Conservation (phyloP, 2,329 filamentous ascomycete genomes). For the Colletotrichum spaethianum region DNA sequence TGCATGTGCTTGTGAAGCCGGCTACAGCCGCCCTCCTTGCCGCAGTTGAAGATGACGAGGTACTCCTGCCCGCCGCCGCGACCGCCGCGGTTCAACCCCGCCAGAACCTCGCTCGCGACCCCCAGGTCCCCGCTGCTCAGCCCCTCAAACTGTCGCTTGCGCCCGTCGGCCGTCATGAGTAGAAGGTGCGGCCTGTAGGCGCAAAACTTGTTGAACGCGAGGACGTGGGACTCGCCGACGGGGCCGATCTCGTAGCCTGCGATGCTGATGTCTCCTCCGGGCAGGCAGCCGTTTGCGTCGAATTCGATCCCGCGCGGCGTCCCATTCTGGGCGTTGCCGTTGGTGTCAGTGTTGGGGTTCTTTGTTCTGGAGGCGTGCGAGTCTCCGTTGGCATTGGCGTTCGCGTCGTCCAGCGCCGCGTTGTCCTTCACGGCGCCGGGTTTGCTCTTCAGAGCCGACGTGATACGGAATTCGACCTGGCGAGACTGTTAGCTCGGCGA, state of each 20-base stretch:
- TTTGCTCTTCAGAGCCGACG: slow-evolving; percentile 31
- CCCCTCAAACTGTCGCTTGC: slow-evolving; percentile 60
- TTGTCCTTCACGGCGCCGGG: slow-evolving; percentile 29
- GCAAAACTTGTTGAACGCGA: slow-evolving; percentile 64
- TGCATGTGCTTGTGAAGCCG: slow-evolving; percentile 66
- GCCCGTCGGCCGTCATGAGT: slow-evolving; percentile 62
- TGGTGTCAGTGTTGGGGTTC: neutral
- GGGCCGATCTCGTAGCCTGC: slow-evolving; percentile 57
- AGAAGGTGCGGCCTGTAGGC: slow-evolving; percentile 63
- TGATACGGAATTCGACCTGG: slow-evolving; percentile 38
- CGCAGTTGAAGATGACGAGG: slow-evolving; percentile 63
- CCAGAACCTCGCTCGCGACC: slow-evolving; percentile 46
- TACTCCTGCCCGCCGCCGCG: slow-evolving; percentile 44
- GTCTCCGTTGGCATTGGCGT: neutral
- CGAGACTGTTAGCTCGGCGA: neutral
- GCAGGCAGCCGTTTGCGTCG: slow-evolving; percentile 38
- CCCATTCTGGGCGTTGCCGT: neutral
- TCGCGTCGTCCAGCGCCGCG: slow-evolving; percentile 15
- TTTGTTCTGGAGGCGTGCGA: neutral
- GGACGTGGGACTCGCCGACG: slow-evolving; percentile 58
- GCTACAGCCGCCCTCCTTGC: slow-evolving; percentile 59
- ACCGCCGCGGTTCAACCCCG: neutral
- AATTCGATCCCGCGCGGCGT: neutral
- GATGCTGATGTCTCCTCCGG: slow-evolving; percentile 59
- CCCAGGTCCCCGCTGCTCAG: slow-evolving; percentile 56